Evolutionary conservation across 805 yeast species (phyloP).

Genomic region (Kluyveromyces dobzhanskii): DNA sequence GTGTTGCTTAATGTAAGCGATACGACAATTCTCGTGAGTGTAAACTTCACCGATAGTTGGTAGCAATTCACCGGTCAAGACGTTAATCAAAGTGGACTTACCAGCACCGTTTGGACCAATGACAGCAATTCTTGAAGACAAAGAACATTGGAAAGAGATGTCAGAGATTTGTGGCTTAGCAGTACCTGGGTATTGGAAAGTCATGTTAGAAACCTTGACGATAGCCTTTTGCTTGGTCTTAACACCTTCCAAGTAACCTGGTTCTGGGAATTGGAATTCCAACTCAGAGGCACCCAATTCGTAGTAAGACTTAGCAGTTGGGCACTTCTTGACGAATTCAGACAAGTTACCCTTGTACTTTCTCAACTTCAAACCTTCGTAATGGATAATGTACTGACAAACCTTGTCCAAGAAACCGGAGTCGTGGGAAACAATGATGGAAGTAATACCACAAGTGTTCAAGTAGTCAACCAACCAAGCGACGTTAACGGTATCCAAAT

Average conservation of each 20-base stretch:
- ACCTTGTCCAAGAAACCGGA: constrained; percentile 98
- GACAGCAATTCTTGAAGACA: constrained; percentile 99
- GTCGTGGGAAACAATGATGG: constrained; percentile 98
- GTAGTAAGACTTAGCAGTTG: constrained; percentile 97
- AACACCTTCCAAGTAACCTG: constrained; percentile 99
- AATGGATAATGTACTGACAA: constrained; percentile 97
- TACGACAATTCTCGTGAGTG: constrained; percentile 99
- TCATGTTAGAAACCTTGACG: constrained; percentile 94
- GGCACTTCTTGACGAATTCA: constrained; percentile 97
- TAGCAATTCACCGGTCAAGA: constrained; percentile 97
- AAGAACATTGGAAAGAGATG: constrained; percentile 97
- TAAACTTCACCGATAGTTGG: constrained; percentile 98
- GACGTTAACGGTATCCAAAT: constrained; percentile 98
- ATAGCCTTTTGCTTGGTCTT: constrained; percentile 99
- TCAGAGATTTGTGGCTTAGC: constrained; percentile 86
- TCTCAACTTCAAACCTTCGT: constrained; percentile 99
- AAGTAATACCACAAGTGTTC: constrained; percentile 96
- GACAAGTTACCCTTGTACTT: constrained; percentile 99
- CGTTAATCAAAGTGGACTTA: constrained; percentile 97
- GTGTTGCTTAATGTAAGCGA: constrained; percentile 99
- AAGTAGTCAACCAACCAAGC: constrained; percentile 99
- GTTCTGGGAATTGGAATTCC: constrained; percentile 98
- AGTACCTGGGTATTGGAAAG: constrained; percentile 99
- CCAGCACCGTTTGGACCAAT: constrained; percentile 99
- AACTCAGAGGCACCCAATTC: constrained; percentile 97